These are phyloP conservation scores for Apostasia shenzhenica DNA, from an alignment of 106 monocot genomes.

Conservation along the genomic window DNA sequence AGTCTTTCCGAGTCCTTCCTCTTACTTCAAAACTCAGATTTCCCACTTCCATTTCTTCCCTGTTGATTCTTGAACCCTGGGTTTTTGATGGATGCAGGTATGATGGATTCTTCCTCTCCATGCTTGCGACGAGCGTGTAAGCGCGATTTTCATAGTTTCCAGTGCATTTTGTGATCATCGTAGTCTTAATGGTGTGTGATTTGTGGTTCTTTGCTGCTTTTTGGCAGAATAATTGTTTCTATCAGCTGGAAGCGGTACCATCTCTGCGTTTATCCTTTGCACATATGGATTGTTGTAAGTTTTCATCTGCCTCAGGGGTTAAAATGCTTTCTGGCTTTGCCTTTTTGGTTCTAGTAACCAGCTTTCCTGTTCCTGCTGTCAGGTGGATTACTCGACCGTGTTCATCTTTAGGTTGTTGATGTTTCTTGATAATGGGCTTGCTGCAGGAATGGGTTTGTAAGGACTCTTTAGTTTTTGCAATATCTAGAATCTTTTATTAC, in stretches of 20 bases:
- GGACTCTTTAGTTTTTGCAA: slow-evolving; percentile 2
- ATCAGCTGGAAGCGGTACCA: slow-evolving; percentile 75
- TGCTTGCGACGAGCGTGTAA: slow-evolving; percentile 98
- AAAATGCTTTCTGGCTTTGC: neutral
- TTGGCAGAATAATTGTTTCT: slow-evolving; percentile 48
- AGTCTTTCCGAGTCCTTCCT: neutral
- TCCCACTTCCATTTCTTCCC: neutral
- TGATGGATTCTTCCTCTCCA: slow-evolving; percentile 96
- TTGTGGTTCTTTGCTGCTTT: slow-evolving; percentile 22
- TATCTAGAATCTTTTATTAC: neutral
- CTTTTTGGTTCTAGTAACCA: neutral
- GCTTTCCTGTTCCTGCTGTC: slow-evolving; percentile 1
- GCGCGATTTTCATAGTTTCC: neutral
- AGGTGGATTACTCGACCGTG: slow-evolving; percentile 90
- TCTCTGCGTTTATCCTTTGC: slow-evolving; percentile 64
- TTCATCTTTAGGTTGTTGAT: slow-evolving; percentile 89
- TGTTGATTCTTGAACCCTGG: neutral
- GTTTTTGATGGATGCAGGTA: slow-evolving; percentile 47
- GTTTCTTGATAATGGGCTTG: slow-evolving; percentile 91
- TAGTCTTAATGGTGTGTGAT: neutral
- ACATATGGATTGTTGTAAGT: slow-evolving; percentile 95
- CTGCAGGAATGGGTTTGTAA: slow-evolving; percentile 99
- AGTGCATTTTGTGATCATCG: slow-evolving; percentile 13
- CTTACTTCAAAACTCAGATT: too few species aligned
- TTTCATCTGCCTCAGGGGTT: neutral